phyloP scores from a whole-genome alignment of 179 eudicot genomes.

The Vitellaria paradoxa region DNA sequence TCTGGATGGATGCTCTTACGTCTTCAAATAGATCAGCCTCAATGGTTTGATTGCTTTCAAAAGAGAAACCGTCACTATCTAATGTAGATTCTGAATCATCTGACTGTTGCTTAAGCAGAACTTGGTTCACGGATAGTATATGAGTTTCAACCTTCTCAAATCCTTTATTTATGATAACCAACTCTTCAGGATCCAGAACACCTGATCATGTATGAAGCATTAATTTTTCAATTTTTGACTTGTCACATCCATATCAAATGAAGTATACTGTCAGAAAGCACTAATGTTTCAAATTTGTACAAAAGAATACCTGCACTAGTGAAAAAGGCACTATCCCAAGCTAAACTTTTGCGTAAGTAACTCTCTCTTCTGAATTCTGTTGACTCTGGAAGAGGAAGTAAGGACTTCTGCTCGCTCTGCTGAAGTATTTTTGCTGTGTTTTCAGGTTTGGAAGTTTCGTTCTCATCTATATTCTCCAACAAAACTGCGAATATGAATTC shows the following conservation, averaged over 20 bases:
- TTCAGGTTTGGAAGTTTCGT: constrained; percentile 15
- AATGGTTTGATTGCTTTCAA: constrained; percentile 3
- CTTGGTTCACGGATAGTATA: constrained; percentile 15
- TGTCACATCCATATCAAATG: background rate
- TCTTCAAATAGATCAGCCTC: constrained; percentile 20
- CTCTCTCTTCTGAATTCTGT: constrained; percentile 24
- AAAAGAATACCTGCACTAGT: constrained; percentile 45
- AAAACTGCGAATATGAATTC: constrained; percentile 12
- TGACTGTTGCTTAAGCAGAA: constrained; percentile 22
- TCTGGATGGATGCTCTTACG: constrained; percentile 19
- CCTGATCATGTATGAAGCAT: constrained; percentile 27
- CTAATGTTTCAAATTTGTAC: background rate
- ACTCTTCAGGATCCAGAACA: constrained; percentile 58
- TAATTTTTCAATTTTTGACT: background rate
- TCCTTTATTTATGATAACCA: constrained; percentile 47
- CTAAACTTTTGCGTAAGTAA: constrained; percentile 48
- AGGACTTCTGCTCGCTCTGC: constrained; percentile 16
- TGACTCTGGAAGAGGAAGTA: background rate
- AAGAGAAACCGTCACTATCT: constrained; percentile 14
- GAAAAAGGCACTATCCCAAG: constrained; percentile 68
- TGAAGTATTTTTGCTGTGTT: constrained; percentile 14
- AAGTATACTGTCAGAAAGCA: background rate
- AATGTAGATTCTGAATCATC: constrained; percentile 15
- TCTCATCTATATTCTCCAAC: constrained; percentile 21
- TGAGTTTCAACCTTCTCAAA: constrained; percentile 30